Percentiles rank a stretch among this genome's conserved stretches.
Evolutionary conservation across 345 rosid species (phyloP).

Genomic region (Bretschneidera sinensis): DNA sequence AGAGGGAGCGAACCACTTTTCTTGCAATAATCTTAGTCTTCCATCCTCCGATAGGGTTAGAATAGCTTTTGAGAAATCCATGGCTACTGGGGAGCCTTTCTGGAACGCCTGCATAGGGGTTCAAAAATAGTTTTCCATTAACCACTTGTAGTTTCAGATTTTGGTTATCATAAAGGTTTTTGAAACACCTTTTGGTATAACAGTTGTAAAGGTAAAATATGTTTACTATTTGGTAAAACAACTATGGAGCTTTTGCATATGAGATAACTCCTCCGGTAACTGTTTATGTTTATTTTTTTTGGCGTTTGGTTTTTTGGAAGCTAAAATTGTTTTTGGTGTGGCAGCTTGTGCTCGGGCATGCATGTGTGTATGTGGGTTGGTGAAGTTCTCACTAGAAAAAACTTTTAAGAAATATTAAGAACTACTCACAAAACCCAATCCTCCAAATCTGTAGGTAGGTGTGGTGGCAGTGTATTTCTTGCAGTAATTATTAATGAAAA

Average conservation of each 20-base stretch:
- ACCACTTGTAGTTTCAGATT: too few relatives aligned
- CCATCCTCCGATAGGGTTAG: slow-evolving; percentile 36
- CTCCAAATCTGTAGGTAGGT: slow-evolving; percentile 41
- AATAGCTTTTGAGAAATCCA: slow-evolving; percentile 40
- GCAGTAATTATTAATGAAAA: slow-evolving; percentile 36
- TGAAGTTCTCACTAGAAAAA: too few relatives aligned
- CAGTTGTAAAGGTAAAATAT: too few relatives aligned
- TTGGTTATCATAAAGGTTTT: too few relatives aligned
- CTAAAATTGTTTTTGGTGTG: background rate
- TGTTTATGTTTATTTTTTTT: background rate
- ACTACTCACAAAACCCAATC: slow-evolving; percentile 55
- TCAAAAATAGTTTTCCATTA: too few relatives aligned
- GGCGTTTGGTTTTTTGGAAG: background rate
- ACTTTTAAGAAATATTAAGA: background rate
- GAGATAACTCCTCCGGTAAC: too few relatives aligned
- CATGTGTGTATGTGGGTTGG: too few relatives aligned
- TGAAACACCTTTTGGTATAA: background rate
- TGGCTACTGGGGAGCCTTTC: slow-evolving; percentile 35
- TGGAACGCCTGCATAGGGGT: slow-evolving; percentile 34
- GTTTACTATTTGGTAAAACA: too few relatives aligned
- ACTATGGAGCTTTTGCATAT: too few relatives aligned
- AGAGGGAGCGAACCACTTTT: slow-evolving; percentile 23
- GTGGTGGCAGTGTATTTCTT: slow-evolving; percentile 22
- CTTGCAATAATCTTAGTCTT: slow-evolving; percentile 15
- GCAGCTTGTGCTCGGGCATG: too few relatives aligned